Evolutionary conservation across 169 alveolate genomes (phyloP), one percentile per base, ranked within the genome.

Genomic region (Cryptosporidium baileyi): DNA sequence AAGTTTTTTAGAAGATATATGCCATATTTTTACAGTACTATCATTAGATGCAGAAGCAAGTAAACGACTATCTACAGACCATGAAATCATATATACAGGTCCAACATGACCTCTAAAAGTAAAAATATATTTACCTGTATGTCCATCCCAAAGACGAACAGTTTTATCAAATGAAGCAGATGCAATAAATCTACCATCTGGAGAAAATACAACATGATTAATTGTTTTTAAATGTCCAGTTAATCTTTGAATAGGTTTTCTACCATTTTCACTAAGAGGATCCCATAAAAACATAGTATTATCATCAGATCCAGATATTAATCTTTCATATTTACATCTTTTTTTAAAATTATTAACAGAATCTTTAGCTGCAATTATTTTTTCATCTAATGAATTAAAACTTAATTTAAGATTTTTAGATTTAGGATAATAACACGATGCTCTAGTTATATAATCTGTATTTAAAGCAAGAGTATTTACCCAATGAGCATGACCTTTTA

Each of bases 401-500:
- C 38, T 36, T 3, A 61, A 28, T 40, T 38, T 61, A 8, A 82
- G 88, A 63, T 49, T 38, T 40, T 63, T 59, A 1, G 60, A 47
- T 9, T 30, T 63, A 26, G 82, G 80, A 43, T 67, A 82, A 60
- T 44, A 65, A 24, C 80, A 80, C 96, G 97, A 1, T 97, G 99
- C 51, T 97, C 93, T 88, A 96, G 95, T 63, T 94, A 90, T 7
- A 91, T 93, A 91, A 74, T 94, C 99, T 19, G 99, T 96, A 92
- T 96, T 96, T 32, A 97, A 80, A 3, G 99, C 97, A 60, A 98
- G 91, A 4, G 99, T 95, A 81, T 98, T 98, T 11, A 98, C 98
- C 99, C 99, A 98, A 90, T 98, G 99, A 26, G 96, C 99, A 90
- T 98, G 99, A 22, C 99, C 99, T 80, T 90, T 93, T 32, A 94